Percentiles rank a stretch among this genome's conserved stretches.
Evolutionary conservation across 805 yeast species (phyloP).

Genomic region (Starmerella floris): DNA sequence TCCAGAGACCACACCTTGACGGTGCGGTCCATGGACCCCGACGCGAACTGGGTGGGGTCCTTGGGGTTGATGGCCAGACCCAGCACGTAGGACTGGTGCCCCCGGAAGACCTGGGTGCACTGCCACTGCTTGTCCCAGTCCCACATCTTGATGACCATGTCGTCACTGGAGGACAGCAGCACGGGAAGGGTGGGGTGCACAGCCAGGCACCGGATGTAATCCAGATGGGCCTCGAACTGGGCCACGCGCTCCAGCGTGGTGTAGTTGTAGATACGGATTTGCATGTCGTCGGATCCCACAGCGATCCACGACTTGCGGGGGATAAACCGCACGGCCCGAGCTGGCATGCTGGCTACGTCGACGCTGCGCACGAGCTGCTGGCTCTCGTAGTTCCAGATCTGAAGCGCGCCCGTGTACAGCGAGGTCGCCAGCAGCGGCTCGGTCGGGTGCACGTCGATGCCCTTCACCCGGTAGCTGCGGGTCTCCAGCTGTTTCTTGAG

Average conservation of each 20-base stretch:
- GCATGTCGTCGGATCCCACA: conserved; percentile 93
- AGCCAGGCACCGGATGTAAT: conserved; percentile 82
- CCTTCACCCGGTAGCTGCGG: conserved; percentile 93
- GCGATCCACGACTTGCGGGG: conserved; percentile 96
- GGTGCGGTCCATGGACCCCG: conserved; percentile 91
- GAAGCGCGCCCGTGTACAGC: conserved; percentile 78
- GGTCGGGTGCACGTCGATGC: conserved; percentile 92
- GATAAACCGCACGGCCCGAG: conserved; percentile 86
- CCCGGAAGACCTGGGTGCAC: conserved; percentile 79
- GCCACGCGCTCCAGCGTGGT: conserved; percentile 88
- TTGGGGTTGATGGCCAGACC: conserved; percentile 90
- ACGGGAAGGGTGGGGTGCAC: conserved; percentile 91
- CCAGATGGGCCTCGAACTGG: conserved; percentile 97
- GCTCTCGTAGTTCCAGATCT: conserved; percentile 90
- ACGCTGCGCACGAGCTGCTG: conserved; percentile 70
- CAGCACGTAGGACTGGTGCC: conserved; percentile 94
- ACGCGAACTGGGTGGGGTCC: conserved; percentile 94
- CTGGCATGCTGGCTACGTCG: conserved; percentile 92
- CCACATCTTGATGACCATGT: conserved; percentile 84
- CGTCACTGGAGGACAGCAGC: conserved; percentile 80
- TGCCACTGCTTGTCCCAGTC: conserved; percentile 95
- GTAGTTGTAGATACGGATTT: conserved; percentile 82
- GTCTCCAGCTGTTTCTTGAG: conserved; percentile 69
- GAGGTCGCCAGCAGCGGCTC: conserved; percentile 95
- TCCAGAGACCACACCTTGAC: conserved; percentile 96